Base-by-base conservation (phyloP, 2,329 filamentous ascomycete genomes). In the Incumbomyces delicatus region DNA sequence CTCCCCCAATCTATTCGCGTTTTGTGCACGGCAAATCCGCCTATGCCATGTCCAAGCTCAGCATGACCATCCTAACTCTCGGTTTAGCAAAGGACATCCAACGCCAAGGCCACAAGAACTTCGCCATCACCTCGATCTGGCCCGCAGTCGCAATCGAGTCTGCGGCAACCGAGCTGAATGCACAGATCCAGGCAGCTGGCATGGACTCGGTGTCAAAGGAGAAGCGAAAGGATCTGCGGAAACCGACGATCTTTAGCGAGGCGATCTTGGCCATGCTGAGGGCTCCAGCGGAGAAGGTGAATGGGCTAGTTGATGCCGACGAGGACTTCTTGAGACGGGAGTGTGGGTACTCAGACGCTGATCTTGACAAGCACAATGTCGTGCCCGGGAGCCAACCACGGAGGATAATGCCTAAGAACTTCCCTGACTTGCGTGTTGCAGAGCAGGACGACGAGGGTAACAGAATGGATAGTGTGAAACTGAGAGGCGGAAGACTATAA, bases 21-120 rank as follows among this genome's bases (percentile, higher is more conserved):
- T 94, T 94, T 65, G 89, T 92, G 63, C 69, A 84, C 17, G 87
- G 87, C 10, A 94, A 94, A 73, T 85, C 86, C 1, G 85, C 83
- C 12, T 94, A 94, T 66, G 85, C 87, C 0, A 76, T 80, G 65
- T 75, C 74, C 52, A 53, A 54, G 60, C 75, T 90, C 2, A 85
- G 73, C 37, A 94, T 94, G 87, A 84, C 78, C 57, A 83, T 90
- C 2, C 61, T 94, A 37, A 87, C 83, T 0, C 86, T 87, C 61
- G 87, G 87, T 0, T 67, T 94, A 12, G 85, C 83, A 0, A 87
- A 92, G 82, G 87, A 94, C 57, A 86, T 85, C 60, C 68, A 77
- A 53, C 69, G 87, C 29, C 74, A 88, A 55, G 80, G 75, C 0
- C 73, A 76, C 55, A 66, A 58, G 0, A 69, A 77, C 5, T 87